Conservation (phyloP, 1,284 basidiomycete genomes). For the Ustilago hordei region DNA sequence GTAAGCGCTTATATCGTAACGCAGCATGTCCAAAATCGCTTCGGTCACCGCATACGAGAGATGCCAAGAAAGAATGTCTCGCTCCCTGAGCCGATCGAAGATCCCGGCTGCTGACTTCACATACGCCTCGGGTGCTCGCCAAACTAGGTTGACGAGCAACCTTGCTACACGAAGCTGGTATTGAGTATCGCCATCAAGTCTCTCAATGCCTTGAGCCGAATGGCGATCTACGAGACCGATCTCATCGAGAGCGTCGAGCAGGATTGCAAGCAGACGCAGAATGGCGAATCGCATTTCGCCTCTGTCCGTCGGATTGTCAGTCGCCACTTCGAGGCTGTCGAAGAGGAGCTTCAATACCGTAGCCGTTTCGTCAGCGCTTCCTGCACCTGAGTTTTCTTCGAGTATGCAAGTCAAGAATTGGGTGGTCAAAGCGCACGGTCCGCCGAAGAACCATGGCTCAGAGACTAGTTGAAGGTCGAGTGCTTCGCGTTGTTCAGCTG, state of each 20-base stretch:
- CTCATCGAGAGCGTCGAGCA: conserved; percentile 21
- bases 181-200: too few species aligned
- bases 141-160: conserved; percentile 8
- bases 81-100: conserved; percentile 8
- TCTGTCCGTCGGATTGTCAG: not conserved
- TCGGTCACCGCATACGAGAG: not conserved
- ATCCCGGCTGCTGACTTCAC: conserved; percentile 15
- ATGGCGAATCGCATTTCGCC: not conserved
- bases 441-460: not conserved
- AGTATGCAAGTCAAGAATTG: conserved; percentile 2
- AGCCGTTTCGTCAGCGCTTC: not conserved
- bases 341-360: conserved; percentile 3
- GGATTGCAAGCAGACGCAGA: conserved; percentile 17
- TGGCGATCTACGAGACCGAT: not conserved
- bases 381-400: conserved; percentile 5
- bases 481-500: conserved; percentile 1
- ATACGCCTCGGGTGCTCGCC: conserved; percentile 5
- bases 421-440: conserved; percentile 17
- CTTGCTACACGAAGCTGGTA: not conserved
- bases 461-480: conserved; percentile 14
- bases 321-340: conserved; percentile 15
- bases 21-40: not conserved
- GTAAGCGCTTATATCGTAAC: too few species aligned
- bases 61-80: not conserved
- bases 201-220: not conserved